phyloP scores from a whole-genome alignment of 2,329 filamentous ascomycete genomes.

The Atkinsonella texensis region DNA sequence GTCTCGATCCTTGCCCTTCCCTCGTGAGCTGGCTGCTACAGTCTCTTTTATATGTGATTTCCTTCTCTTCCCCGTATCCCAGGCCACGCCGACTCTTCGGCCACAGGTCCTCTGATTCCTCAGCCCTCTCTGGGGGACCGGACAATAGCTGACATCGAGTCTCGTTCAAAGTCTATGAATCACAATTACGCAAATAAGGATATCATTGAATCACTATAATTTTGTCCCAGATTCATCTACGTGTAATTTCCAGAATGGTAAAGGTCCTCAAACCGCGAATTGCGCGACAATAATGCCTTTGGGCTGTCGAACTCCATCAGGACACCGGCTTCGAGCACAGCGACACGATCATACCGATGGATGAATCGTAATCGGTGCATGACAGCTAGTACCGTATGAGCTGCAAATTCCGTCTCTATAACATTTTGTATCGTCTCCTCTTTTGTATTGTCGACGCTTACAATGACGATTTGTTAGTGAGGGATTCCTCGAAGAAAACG shows the following conservation, averaged over 20 bases:
- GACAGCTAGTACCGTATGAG: constrained; percentile 3
- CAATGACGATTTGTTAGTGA: too few species aligned
- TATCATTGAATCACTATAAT: too few species aligned
- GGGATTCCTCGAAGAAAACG: too few species aligned
- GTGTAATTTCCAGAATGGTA: too few species aligned
- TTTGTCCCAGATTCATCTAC: too few species aligned
- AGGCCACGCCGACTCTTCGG: neutral
- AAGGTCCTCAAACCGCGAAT: neutral
- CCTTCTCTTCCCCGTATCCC: neutral
- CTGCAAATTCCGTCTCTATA: constrained; percentile 1
- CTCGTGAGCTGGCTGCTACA: neutral
- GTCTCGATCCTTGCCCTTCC: neutral
- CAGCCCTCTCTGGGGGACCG: neutral
- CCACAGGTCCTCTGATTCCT: too few species aligned
- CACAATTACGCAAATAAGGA: too few species aligned
- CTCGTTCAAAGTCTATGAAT: too few species aligned
- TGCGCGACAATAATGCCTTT: neutral
- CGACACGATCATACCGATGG: neutral
- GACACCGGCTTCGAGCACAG: neutral
- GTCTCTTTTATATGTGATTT: neutral
- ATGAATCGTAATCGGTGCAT: constrained; percentile 2
- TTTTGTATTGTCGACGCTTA: constrained; percentile 4
- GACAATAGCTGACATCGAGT: too few species aligned
- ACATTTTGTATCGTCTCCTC: constrained; percentile 2
- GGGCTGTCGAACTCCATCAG: neutral